phyloP scores from a whole-genome alignment of 2,329 filamentous ascomycete genomes.

The Phialemoniopsis sp. region DNA sequence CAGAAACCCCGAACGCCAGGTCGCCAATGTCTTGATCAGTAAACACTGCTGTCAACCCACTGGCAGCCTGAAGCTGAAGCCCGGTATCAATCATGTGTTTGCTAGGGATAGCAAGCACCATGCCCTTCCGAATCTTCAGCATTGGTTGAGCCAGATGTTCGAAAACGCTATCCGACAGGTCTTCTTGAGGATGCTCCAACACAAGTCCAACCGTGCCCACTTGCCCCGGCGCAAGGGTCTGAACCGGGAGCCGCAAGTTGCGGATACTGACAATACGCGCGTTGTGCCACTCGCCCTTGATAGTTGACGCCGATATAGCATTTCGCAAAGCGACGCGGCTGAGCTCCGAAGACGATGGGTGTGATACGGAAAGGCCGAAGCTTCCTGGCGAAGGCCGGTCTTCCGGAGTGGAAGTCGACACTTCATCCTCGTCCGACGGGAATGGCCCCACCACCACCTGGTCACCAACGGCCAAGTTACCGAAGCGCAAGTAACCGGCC shows the following conservation, averaged over 20 bases:
- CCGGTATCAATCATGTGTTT: conserved; percentile 52
- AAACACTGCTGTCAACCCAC: conserved; percentile 70
- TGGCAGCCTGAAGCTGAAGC: conserved; percentile 59
- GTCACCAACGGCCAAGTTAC: conserved; percentile 73
- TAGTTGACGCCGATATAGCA: conserved; percentile 44
- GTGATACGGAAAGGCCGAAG: conserved; percentile 46
- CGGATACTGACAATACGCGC: conserved; percentile 82
- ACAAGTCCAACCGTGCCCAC: conserved; percentile 84
- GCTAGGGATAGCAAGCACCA: conserved; percentile 69
- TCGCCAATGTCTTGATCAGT: conserved; percentile 56
- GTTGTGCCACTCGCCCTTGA: conserved; percentile 69
- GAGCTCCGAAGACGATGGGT: conserved; percentile 49
- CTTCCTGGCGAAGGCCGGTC: conserved; percentile 42
- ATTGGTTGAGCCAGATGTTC: conserved; percentile 22
- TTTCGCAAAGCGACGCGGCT: conserved; percentile 48
- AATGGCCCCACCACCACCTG: conserved; percentile 78
- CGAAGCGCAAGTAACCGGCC: conserved; percentile 79
- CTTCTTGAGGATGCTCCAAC: conserved; percentile 38
- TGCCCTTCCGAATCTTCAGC: conserved; percentile 66
- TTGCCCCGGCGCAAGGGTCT: conserved; percentile 71
- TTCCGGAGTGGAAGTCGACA: conserved; percentile 36
- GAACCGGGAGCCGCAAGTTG: conserved; percentile 80
- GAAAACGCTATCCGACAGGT: conserved; percentile 19
- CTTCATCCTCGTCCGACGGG: conserved; percentile 48
- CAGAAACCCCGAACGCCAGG: conserved; percentile 62